Conservation (phyloP, 441 rosid genomes). For the Syzygium malaccense region DNA sequence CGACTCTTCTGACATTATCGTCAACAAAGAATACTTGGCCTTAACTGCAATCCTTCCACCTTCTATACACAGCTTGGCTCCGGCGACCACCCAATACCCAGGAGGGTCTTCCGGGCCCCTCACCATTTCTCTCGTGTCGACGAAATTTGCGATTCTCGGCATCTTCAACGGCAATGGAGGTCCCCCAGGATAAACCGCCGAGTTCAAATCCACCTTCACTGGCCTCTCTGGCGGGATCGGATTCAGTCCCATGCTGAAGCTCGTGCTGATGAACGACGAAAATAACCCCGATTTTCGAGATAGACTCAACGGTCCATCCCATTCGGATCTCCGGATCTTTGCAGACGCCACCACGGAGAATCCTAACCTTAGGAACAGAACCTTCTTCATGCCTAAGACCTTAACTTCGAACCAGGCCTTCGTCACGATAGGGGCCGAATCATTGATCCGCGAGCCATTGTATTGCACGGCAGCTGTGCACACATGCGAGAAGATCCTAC, state of each 20-base stretch:
- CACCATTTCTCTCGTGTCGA: conserved; percentile 76
- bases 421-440: conserved; percentile 68
- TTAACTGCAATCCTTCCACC: conserved; percentile 77
- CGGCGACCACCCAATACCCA: conserved; percentile 95
- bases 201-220: conserved; percentile 62
- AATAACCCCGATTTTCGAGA: conserved; percentile 78
- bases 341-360: conserved; percentile 67
- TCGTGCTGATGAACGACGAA: conserved; percentile 61
- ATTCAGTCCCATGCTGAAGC: conserved; percentile 44
- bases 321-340: conserved; percentile 57
- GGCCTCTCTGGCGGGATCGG: conserved; percentile 32
- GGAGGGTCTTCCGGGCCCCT: conserved; percentile 88
- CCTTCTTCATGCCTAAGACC: conserved; percentile 72
- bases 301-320: conserved; percentile 62
- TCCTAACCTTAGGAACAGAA: conserved; percentile 81
- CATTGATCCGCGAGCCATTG: conserved; percentile 51
- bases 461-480: conserved; percentile 81
- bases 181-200: conserved; percentile 80
- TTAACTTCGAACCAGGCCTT: conserved; percentile 92
- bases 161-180: conserved; percentile 47
- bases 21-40: conserved; percentile 72
- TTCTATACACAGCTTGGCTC: conserved; percentile 78
- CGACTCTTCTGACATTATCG: conserved; percentile 74
- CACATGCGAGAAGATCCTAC: conserved; percentile 89
- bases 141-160: conserved; percentile 66